These are phyloP conservation scores for Backusella morwellensis DNA, from an alignment of 192 early-diverging fungal genomes.

Conservation along the genomic window DNA sequence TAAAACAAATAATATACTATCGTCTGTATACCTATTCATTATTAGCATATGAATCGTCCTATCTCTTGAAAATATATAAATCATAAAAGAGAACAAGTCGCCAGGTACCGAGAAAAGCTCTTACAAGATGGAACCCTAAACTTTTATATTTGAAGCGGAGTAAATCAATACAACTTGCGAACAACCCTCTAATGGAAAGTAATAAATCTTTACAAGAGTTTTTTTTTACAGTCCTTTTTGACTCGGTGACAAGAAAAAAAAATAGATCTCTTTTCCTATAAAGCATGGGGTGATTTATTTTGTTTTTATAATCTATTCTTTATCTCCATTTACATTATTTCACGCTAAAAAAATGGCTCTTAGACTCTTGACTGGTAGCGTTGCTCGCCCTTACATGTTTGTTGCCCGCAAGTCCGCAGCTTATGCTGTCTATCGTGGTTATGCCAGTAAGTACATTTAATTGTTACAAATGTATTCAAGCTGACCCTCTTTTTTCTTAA, in stretches of 20 bases:
- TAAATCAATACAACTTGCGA: neutral
- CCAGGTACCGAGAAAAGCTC: neutral
- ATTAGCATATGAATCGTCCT: neutral
- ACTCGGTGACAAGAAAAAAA: slow-evolving; percentile 24
- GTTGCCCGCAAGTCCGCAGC: slow-evolving; percentile 2
- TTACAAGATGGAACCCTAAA: neutral
- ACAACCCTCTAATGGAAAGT: slow-evolving; percentile 6
- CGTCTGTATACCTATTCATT: neutral
- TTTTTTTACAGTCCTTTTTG: slow-evolving; percentile 7
- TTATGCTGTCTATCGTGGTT: slow-evolving; percentile 4
- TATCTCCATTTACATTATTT: slow-evolving; percentile 4
- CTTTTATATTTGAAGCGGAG: neutral
- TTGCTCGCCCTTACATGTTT: slow-evolving; percentile 7
- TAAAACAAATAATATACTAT: neutral
- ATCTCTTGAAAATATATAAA: neutral
- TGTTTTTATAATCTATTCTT: neutral
- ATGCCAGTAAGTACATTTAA: slow-evolving; percentile 12
- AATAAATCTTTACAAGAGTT: neutral
- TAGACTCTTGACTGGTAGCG: slow-evolving; percentile 12
- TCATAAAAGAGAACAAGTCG: neutral
- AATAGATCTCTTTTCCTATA: slow-evolving; percentile 4
- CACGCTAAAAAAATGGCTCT: slow-evolving; percentile 10
- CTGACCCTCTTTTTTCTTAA: slow-evolving; percentile 10
- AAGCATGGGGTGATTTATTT: neutral
- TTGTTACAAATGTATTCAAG: neutral